Conservation (phyloP, 2,329 filamentous ascomycete species). For the Aschersonia sp. region DNA sequence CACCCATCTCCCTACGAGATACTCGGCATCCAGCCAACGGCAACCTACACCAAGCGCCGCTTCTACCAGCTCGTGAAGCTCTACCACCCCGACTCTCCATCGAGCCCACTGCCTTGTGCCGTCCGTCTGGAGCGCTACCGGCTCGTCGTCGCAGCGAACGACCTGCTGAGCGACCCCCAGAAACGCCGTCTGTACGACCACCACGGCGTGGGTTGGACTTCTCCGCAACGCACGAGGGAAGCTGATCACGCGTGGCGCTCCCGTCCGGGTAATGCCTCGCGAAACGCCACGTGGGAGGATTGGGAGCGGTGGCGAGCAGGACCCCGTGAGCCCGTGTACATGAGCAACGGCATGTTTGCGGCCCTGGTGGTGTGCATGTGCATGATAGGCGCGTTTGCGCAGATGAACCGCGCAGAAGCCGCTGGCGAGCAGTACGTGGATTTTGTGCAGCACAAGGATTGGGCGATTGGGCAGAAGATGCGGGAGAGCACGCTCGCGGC, state of each 20-base stretch:
- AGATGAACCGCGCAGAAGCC: conserved; percentile 54
- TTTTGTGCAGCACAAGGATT: conserved; percentile 49
- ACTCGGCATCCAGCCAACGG: conserved; percentile 43
- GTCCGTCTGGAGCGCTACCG: conserved; percentile 78
- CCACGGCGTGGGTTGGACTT: conserved; percentile 69
- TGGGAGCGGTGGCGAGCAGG: conserved; percentile 69
- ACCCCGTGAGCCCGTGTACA: conserved; percentile 40
- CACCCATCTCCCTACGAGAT: conserved; percentile 83
- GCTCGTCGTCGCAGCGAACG: conserved; percentile 74
- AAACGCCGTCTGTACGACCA: conserved; percentile 73
- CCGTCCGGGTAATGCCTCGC: conserved; percentile 30
- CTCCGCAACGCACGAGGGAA: conserved; percentile 12
- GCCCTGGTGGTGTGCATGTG: conserved; percentile 54
- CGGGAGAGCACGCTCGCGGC: conserved; percentile 36
- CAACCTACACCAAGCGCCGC: conserved; percentile 65
- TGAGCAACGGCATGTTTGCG: conserved; percentile 69
- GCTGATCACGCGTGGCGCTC: conserved; percentile 34
- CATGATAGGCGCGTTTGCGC: conserved; percentile 54
- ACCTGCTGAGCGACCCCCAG: conserved; percentile 67
- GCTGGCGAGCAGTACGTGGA: conserved; percentile 50
- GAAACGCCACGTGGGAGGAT: conserved; percentile 95
- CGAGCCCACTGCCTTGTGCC: conserved; percentile 27
- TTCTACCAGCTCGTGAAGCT: conserved; percentile 91
- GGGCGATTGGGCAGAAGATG: conserved; percentile 48
- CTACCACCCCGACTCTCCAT: conserved; percentile 69